A percentile compares a stretch with the other conserved stretches of the same genome.
Evolutionary conservation across 108 stramenopile species (phyloP).

Genomic region (Licmophora abbreviata): DNA sequence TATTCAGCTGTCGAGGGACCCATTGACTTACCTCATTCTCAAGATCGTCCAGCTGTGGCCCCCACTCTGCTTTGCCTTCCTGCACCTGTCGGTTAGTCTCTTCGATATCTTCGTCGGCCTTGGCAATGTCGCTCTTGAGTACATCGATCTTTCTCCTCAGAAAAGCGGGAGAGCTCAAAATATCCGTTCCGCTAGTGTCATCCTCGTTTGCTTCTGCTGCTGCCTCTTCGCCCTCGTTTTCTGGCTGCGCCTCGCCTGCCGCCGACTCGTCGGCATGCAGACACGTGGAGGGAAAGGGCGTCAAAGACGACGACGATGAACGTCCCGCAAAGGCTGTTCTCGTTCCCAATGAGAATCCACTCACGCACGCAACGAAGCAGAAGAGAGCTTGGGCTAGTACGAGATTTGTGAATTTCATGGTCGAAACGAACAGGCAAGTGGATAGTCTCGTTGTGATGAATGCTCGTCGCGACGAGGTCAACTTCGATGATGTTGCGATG

Average conservation of each 20-base stretch:
- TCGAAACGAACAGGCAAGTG: too few species aligned
- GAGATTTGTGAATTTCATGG: too few species aligned
- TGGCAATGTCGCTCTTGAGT: constrained; percentile 53
- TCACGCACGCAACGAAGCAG: background rate
- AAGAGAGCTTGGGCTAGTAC: background rate
- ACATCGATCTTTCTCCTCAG: constrained; percentile 76
- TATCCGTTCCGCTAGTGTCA: constrained; percentile 47
- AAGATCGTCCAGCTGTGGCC: constrained; percentile 51
- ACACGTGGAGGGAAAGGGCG: constrained; percentile 17
- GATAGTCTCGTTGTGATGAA: too few species aligned
- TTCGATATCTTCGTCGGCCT: constrained; percentile 43
- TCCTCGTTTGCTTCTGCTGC: constrained; percentile 1
- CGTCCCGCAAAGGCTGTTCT: background rate
- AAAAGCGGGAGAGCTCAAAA: constrained; percentile 81
- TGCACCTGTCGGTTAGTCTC: constrained; percentile 43
- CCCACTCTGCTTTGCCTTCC: constrained; percentile 78
- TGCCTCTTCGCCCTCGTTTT: constrained; percentile 10
- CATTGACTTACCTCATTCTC: constrained; percentile 43
- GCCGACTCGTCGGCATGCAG: constrained; percentile 4
- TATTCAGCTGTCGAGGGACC: background rate
- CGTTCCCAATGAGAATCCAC: constrained; percentile 2
- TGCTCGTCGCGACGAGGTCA: too few species aligned
- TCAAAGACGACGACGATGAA: too few species aligned
- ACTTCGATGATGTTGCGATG: too few species aligned
- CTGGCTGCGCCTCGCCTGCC: background rate